Evolutionary conservation across 768 basidiomycete species (phyloP), one percentile per base, ranked within the genome.

Genomic region (Termitomyces sp.): DNA sequence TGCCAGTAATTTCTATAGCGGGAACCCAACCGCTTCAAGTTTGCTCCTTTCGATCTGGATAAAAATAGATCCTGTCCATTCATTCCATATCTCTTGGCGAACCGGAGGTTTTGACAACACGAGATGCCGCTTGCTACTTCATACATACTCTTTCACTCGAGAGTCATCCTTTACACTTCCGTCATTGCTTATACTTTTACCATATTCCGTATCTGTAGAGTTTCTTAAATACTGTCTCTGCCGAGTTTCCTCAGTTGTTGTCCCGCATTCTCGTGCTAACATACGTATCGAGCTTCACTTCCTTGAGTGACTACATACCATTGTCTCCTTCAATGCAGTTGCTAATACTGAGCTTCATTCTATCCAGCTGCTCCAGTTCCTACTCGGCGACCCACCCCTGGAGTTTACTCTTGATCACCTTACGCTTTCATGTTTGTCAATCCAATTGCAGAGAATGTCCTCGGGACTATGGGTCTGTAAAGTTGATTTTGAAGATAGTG

Each of bases 391-490:
- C 43, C 8, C 11, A 22, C 43, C 8, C 11, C 44, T 14, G 43
- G 41, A 0, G 43, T 44, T 18, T 28, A 10, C 30, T 11, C 22
- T n/a, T 9, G 16, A 16, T 36, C 24, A 18, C 9, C 13, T 41
- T 26, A 35, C 18, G 28, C 48, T 5, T 40, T 46, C 13, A 82
- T 81, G 78, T 74, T 73, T 18, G 74, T 66, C 9, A 87, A 85
- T 61, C 47, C 69, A 7, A 76, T 76, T 2, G 81, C 80, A 14
- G 88, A 88, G 69, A 88, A 90, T 64, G 84, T 80, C 6, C 73
- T 90, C 6, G 88, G 85, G 3, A 90, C 87, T 0, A 75, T 87
- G 24, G 88, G 87, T 81, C 58, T 20, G 72, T 69, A n/a, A 47
- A 44, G 20, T 32, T 18, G 3, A 16, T 18, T 20, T 55, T 38